phyloP scores from a whole-genome alignment of 1,139 yeast genomes.

The Suhomyces kunorum region DNA sequence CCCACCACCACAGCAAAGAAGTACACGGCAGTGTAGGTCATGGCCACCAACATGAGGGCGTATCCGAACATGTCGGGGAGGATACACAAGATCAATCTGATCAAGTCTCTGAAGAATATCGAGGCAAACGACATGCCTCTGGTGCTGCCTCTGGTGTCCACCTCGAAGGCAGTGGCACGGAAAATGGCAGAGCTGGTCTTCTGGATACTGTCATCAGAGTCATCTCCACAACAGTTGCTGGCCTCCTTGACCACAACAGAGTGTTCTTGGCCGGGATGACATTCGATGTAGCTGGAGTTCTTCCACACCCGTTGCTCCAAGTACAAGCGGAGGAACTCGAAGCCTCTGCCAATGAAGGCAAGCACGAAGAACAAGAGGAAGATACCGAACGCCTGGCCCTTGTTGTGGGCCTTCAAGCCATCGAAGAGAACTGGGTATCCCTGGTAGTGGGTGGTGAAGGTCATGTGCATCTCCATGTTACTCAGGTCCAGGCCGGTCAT shows the following conservation, averaged over 20 bases:
- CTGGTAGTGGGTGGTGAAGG: conserved; percentile 50
- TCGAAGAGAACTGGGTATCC: conserved; percentile 64
- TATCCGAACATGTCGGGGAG: conserved; percentile 66
- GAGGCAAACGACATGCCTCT: conserved; percentile 23
- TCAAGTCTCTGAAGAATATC: conserved; percentile 49
- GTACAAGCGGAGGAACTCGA: conserved; percentile 59
- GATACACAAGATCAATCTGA: conserved; percentile 57
- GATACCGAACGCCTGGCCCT: conserved; percentile 71
- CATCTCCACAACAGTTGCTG: conserved; percentile 16
- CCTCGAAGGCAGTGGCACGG: conserved; percentile 6
- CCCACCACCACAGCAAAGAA: conserved; percentile 75
- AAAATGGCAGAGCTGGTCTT: conserved; percentile 12
- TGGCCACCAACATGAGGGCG: conserved; percentile 74
- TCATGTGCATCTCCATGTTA: conserved; percentile 50
- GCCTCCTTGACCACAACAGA: conserved; percentile 13
- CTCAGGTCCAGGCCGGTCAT: conserved; percentile 26
- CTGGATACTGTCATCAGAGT: conserved; percentile 13
- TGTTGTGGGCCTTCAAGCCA: conserved; percentile 49
- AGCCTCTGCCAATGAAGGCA: conserved; percentile 58
- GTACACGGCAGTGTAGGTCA: conserved; percentile 65
- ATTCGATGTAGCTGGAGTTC: conserved; percentile 32
- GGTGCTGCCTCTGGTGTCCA: conserved; percentile 10
- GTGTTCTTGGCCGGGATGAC: conserved; percentile 9
- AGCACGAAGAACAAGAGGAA: conserved; percentile 59
- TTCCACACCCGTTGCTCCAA: conserved; percentile 66